phyloP scores from a whole-genome alignment of 2,329 filamentous ascomycete genomes.

The Claviceps sp. region DNA sequence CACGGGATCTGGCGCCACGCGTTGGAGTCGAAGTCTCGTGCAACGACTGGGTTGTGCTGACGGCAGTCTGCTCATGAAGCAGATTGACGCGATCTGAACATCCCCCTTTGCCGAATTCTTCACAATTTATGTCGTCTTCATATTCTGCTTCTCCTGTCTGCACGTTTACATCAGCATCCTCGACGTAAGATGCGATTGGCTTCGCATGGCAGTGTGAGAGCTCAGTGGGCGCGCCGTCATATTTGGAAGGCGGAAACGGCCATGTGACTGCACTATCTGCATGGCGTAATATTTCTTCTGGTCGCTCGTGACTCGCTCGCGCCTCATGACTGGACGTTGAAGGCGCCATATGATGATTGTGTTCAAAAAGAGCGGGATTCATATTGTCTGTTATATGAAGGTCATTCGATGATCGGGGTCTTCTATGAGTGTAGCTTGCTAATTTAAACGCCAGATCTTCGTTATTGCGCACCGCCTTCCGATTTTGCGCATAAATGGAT shows the following conservation, averaged over 20 bases:
- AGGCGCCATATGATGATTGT: slow-evolving; percentile 1
- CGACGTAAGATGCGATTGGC: slow-evolving; percentile 37
- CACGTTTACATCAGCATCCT: slow-evolving; percentile 28
- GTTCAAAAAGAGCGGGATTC: slow-evolving; percentile 39
- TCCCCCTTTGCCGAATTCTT: slow-evolving; percentile 6
- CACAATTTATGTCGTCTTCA: slow-evolving; percentile 1
- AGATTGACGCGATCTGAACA: not conserved
- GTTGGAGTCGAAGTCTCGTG: not conserved
- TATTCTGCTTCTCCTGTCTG: slow-evolving; percentile 11
- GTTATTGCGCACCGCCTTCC: slow-evolving; percentile 37
- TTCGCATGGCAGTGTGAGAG: slow-evolving; percentile 39
- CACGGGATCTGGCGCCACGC: slow-evolving; percentile 12
- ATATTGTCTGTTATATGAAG: slow-evolving; percentile 27
- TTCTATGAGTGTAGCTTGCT: slow-evolving; percentile 31
- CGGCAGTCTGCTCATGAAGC: not conserved
- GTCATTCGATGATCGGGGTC: slow-evolving; percentile 16
- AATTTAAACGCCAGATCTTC: slow-evolving; percentile 41
- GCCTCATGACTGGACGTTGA: not conserved
- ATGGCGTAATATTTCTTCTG: not conserved
- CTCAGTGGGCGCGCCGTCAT: slow-evolving; percentile 22
- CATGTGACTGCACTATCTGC: slow-evolving; percentile 19
- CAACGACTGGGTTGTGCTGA: not conserved
- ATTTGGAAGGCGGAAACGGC: not conserved
- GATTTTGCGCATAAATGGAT: slow-evolving; percentile 38
- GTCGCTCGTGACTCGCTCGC: slow-evolving; percentile 8